Evolutionary conservation across 768 basidiomycete genomes (phyloP).

Genomic region (Amanita muscaria): DNA sequence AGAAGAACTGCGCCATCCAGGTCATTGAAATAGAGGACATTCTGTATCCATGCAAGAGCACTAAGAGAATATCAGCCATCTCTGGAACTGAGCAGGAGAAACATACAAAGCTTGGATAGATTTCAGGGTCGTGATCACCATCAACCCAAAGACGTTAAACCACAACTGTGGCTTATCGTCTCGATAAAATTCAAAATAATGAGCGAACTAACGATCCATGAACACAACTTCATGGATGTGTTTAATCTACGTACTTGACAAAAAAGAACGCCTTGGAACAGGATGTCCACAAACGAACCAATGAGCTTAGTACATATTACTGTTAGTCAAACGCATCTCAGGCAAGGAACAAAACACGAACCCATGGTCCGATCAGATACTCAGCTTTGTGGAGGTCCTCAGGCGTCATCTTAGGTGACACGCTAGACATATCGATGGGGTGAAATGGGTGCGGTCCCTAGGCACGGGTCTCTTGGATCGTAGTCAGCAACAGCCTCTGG

Average conservation of each 20-base stretch:
- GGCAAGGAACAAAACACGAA: constrained; percentile 6
- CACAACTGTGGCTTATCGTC: constrained; percentile 16
- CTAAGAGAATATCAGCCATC: constrained; percentile 11
- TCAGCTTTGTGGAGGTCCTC: constrained; percentile 17
- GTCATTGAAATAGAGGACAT: constrained; percentile 21
- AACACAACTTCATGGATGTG: neutral
- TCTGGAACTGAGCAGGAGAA: neutral
- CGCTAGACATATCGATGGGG: neutral
- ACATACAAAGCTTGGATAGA: constrained; percentile 25
- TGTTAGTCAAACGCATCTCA: neutral
- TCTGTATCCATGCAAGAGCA: constrained; percentile 22
- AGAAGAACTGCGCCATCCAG: constrained; percentile 21
- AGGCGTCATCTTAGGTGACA: constrained; percentile 14
- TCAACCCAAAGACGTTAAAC: constrained; percentile 18
- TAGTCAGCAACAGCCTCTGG: too few species aligned
- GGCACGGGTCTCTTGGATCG: neutral
- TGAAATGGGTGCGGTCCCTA: too few species aligned
- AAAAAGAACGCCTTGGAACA: constrained; percentile 23
- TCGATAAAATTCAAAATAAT: constrained; percentile 18
- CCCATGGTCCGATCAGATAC: constrained; percentile 27
- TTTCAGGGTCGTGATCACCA: constrained; percentile 21
- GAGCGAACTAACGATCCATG: constrained; percentile 18
- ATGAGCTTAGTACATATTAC: constrained; percentile 17
- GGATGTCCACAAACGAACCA: constrained; percentile 20
- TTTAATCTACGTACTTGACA: constrained; percentile 18